These are phyloP conservation scores for Wickerhamiella pararugosa DNA, from an alignment of 1,139 yeast species.

Conservation along the genomic window DNA sequence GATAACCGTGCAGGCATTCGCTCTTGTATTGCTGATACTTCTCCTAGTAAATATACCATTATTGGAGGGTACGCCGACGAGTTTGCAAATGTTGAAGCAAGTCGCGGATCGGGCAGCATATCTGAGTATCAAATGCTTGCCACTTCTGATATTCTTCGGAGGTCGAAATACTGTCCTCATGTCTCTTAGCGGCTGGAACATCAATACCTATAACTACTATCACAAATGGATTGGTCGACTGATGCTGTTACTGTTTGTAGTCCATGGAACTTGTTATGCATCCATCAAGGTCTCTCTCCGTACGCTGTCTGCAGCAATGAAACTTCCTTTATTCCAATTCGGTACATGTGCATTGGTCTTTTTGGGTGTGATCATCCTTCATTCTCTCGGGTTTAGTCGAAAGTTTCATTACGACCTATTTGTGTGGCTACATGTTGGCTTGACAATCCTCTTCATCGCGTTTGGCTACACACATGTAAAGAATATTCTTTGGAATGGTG, in stretches of 20 bases:
- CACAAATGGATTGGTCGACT: slow-evolving; percentile 46
- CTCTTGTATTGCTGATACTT: slow-evolving; percentile 12
- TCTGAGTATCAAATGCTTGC: slow-evolving; percentile 21
- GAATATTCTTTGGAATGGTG: slow-evolving; percentile 31
- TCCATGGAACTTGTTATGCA: slow-evolving; percentile 18
- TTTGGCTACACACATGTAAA: slow-evolving; percentile 44
- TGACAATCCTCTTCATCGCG: slow-evolving; percentile 29
- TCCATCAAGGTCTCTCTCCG: slow-evolving; percentile 18
- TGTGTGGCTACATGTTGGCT: slow-evolving; percentile 29
- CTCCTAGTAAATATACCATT: slow-evolving; percentile 18
- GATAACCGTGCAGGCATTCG: slow-evolving; percentile 18
- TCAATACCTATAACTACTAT: slow-evolving; percentile 39
- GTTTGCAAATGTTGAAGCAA: slow-evolving; percentile 11
- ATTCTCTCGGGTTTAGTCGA: slow-evolving; percentile 37
- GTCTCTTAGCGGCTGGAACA: slow-evolving; percentile 42
- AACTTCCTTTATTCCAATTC: slow-evolving; percentile 28
- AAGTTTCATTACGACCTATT: slow-evolving; percentile 32
- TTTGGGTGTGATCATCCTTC: slow-evolving; percentile 28
- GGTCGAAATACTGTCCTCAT: slow-evolving; percentile 44
- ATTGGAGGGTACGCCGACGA: slow-evolving; percentile 1
- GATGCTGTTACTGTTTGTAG: slow-evolving; percentile 31
- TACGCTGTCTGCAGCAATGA: slow-evolving; percentile 20
- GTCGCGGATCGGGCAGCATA: slow-evolving; percentile 42
- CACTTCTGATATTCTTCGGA: slow-evolving; percentile 39
- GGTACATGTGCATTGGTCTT: slow-evolving; percentile 23